Evolutionary conservation across 352 stramenopile species (phyloP), one percentile per base, ranked within the genome.

Genomic region (Phytophthora palmivora): DNA sequence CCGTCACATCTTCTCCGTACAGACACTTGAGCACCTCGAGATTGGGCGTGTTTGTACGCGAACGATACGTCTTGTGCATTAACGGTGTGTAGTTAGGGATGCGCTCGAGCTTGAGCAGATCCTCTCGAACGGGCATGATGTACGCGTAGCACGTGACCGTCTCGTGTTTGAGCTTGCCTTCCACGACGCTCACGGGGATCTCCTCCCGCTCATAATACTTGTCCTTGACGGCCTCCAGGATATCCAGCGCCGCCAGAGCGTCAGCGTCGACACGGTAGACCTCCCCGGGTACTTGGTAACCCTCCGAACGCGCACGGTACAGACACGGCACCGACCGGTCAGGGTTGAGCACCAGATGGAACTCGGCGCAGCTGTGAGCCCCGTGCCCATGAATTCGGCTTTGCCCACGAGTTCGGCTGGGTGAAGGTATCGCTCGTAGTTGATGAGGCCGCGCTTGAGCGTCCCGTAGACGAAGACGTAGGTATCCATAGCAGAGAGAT

Each of bases 401-500:
- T 91, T 91, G 54, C 66, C 65, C 14, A 60, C 39, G 2, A 74
- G 54, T 19, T 76, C 67, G 6, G 77, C 71, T 16, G 78, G 79
- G 34, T 72, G 60, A 19, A 92, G 66, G 58, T 92, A 92, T 44
- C 76, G 49, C n/a, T 87, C 64, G 62, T 91, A 87, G 75, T 92
- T 92, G 54, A 81, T 58, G 51, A 88, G 84, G 21, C 72, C 79
- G 16, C 73, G 78, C 74, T 91, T 92, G 62, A 92, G 79, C 26
- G 84, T 92, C 22, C 81, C 84, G 55, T 92, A 92, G 16, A 92
- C 79, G 52, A 91, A 91, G 50, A 92, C 79, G 47, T 88, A 67
- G 28, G 76, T 72, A 42, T 84, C 68, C 49, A 85, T 74, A 19
- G 21, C 11, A 30, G 11, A 50, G 24, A 50, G 58, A 67, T 63